phyloP scores from a whole-genome alignment of 441 rosid genomes.

The Syzygium syzygioides region DNA sequence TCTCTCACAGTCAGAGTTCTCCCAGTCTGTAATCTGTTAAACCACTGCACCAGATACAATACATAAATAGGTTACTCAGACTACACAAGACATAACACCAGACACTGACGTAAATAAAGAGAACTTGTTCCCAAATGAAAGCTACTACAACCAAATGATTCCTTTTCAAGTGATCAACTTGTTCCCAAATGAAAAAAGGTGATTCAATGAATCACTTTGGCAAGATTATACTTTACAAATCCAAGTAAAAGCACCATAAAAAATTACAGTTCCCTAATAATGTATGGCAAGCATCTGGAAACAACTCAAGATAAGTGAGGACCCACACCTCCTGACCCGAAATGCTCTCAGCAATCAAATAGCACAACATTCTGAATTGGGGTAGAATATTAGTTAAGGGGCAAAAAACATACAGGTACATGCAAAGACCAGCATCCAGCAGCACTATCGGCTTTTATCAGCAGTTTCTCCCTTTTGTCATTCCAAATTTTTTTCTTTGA shows the following conservation, averaged over 20 bases:
- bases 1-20: slow-evolving; percentile 93
- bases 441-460: neutral
- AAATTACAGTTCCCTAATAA: neutral
- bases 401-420: neutral
- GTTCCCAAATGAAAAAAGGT: neutral
- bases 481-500: neutral
- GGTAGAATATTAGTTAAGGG: neutral
- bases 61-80: slow-evolving; percentile 13
- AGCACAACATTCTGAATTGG: neutral
- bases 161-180: neutral
- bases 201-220: neutral
- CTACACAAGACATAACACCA: neutral
- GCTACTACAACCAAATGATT: neutral
- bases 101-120: neutral
- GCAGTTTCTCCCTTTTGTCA: neutral
- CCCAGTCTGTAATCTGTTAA: slow-evolving; percentile 73
- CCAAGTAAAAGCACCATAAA: neutral
- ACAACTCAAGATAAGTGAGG: neutral
- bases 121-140: neutral
- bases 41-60: slow-evolving; percentile 58
- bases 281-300: neutral
- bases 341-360: neutral
- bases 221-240: neutral
- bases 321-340: neutral
- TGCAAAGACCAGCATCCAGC: neutral